Percentiles rank a stretch among this genome's conserved stretches.
phyloP scores from a whole-genome alignment of 345 rosid species.

The Populus tremula region DNA sequence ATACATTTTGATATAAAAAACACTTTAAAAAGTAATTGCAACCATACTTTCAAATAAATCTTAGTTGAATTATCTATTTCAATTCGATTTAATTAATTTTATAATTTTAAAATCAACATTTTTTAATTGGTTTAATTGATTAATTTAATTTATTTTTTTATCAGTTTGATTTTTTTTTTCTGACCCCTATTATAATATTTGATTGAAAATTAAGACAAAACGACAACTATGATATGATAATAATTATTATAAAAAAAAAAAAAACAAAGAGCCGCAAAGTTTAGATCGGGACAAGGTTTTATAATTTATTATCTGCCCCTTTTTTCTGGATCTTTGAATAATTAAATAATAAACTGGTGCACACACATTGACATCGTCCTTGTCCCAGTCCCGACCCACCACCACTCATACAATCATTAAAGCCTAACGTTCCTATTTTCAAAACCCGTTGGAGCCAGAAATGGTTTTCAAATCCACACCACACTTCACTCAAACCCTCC shows the following conservation, averaged over 20 bases:
- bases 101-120: too few species aligned
- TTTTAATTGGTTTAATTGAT: too few species aligned
- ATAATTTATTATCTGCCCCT: too few species aligned
- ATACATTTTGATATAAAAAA: too few species aligned
- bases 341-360: background rate
- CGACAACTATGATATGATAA: background rate
- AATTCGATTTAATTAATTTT: too few species aligned
- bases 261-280: background rate
- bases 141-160: too few species aligned
- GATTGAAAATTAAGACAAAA: too few species aligned
- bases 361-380: background rate
- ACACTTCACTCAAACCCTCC: background rate
- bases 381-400: constrained; percentile 26
- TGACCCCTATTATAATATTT: too few species aligned
- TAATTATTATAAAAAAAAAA: background rate
- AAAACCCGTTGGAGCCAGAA: constrained; percentile 51
- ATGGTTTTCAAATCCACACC: background rate
- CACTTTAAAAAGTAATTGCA: too few species aligned
- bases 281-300: background rate
- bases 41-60: too few species aligned
- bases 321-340: background rate
- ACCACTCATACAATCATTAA: constrained; percentile 30
- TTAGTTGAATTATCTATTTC: too few species aligned
- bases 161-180: too few species aligned
- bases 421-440: constrained; percentile 75